phyloP scores from a whole-genome alignment of 176 grass and related monocot genomes.

The Aegilops bicornis region DNA sequence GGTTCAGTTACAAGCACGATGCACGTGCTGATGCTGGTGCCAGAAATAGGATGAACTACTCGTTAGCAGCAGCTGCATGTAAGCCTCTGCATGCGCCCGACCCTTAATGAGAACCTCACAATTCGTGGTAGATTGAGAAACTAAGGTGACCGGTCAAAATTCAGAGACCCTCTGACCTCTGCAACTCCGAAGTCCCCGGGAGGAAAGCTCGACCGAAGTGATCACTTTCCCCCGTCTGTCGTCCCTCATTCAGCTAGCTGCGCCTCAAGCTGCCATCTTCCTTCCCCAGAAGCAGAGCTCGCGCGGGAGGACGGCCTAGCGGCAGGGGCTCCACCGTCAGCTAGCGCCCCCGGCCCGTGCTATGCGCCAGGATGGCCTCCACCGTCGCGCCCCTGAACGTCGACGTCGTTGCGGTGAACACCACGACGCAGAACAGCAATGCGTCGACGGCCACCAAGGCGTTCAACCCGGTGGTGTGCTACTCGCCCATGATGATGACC shows the following conservation, averaged over 20 bases:
- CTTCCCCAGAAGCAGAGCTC: background rate
- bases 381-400: constrained; percentile 9
- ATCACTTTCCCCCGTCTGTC: background rate
- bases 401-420: constrained; percentile 7
- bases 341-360: background rate
- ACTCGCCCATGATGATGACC: constrained; percentile 61
- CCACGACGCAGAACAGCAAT: background rate
- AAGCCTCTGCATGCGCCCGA: background rate
- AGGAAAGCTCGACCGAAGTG: background rate
- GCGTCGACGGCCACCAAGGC: constrained; percentile 4
- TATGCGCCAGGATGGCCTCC: constrained; percentile 44
- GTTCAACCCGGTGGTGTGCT: constrained; percentile 48
- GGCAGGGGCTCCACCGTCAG: no score
- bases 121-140: background rate
- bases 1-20: background rate
- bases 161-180: constrained; percentile 7
- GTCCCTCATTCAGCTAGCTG: background rate
- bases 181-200: background rate
- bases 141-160: background rate
- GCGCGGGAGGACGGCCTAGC: no score
- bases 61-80: background rate
- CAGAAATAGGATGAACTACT: background rate
- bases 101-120: background rate
- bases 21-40: background rate
- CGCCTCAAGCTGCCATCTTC: background rate